Evolutionary conservation across 768 basidiomycete species (phyloP), one percentile per base, ranked within the genome.

Genomic region (Russula olivacea): DNA sequence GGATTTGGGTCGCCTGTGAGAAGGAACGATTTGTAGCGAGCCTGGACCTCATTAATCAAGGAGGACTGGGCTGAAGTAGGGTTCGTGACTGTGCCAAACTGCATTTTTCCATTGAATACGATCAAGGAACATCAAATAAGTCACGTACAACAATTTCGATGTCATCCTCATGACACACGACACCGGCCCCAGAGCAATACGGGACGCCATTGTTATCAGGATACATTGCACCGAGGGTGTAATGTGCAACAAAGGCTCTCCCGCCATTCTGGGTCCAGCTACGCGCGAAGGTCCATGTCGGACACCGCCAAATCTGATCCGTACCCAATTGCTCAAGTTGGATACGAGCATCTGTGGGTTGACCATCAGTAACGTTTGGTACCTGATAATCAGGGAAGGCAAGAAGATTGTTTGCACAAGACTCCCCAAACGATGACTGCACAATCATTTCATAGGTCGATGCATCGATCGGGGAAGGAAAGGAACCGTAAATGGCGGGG

Each of bases 101-200:
- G 58, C 23, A 21, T 23, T 36, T 55, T 21, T 71, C 74, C 65
- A 40, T 41, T 61, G 68, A 68, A 28, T 47, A 58, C 23, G 68
- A 80, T 80, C 76, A 79, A 49, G 32, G 58, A 55, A 15, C 51
- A 47, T 45, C 47, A 49, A 47, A 43, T 3, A 28, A 48, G 34
- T 23, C 28, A 80, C 85, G 62, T 74, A 87, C 87, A 63, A 91
- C 81, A 71, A 89, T 85, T 76, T 86, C 75, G 63, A 92, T 91
- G 69, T 93, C 91, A 71, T 91, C 90, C 71, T 91, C 81, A 72
- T 91, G 89, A 73, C 89, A 91, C 43, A 90, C 85, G 36, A 75
- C 72, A 40, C 84, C 85, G 34, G 76, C 40, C 66, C 79, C 71
- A 6, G 77, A 78, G 74, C 89, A 91, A 70, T 79, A 83, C 0